Base-by-base conservation (phyloP, 2,329 filamentous ascomycete species). In the Fusarium brachygibbosum region DNA sequence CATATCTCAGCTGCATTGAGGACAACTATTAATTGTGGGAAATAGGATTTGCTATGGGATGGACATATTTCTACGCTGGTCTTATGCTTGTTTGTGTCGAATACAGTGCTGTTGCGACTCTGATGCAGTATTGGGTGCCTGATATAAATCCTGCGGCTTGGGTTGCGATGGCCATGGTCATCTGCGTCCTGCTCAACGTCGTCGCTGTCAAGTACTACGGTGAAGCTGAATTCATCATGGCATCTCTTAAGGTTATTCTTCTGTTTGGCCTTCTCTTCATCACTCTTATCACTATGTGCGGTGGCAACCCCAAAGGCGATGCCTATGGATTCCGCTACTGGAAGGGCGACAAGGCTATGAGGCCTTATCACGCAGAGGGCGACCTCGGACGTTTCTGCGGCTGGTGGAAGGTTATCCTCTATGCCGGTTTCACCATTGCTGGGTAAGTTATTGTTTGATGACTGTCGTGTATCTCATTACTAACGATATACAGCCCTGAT, bases 271-370 rank as follows among this genome's bases (percentile, higher is more conserved):
- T 91, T 54, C 84, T 90, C 63, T 75, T 84, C 72, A 88, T 88
- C 77, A 91, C 90, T 5, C 87, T 92, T 76, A 82, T 92, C 74
- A 86, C 85, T 63, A 91, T 91, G 88, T 79, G 90, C 17, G 90
- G 90, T 19, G 90, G 87, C 12, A 91, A 91, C 71, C 90, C 90
- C 1, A 75, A 84, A 10, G 78, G 83, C 23, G 88, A 90, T 69
- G 81, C 85, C n/a, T 89, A 87, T 70, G 88, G 88, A n/a, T 91
- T 91, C 75, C 82, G 88, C 25, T 84, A 86, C 76, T 89, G 87
- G 80, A 74, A 72, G n/a, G 63, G 66, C 4, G 77, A 76, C 28
- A 74, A 74, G 53, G 73, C 75, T 29, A 79, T 81, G 74, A 74
- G 75, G 34, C 61, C 72, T 28, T 81, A 81, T 51, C 76, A 79